Conservation (phyloP, 306 rosid species). For the Trifolium subterraneum region DNA sequence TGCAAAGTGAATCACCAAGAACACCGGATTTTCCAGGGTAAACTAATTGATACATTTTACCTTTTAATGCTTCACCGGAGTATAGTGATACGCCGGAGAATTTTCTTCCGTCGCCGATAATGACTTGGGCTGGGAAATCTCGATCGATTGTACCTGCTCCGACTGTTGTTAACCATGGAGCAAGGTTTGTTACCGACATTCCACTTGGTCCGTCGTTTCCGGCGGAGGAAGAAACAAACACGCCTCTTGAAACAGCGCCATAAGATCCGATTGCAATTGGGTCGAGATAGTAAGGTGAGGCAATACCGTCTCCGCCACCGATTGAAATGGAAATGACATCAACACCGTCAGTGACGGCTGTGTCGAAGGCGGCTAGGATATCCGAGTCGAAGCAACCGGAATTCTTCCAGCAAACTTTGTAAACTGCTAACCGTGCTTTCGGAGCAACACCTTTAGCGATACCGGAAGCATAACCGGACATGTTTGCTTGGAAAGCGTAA, state of each 20-base stretch:
- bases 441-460: constrained; percentile 93
- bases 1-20: constrained; percentile 73
- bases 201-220: constrained; percentile 87
- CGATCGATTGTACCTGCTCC: constrained; percentile 95
- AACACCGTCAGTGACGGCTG: constrained; percentile 80
- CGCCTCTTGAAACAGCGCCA: constrained; percentile 76
- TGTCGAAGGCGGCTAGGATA: constrained; percentile 76
- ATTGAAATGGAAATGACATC: constrained; percentile 85
- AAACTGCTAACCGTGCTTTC: constrained; percentile 75
- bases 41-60: constrained; percentile 68
- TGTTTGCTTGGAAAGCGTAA: constrained; percentile 68
- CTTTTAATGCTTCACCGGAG: constrained; percentile 65
- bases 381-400: constrained; percentile 91
- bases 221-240: constrained; percentile 80
- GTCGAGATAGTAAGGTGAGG: constrained; percentile 81
- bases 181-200: constrained; percentile 77
- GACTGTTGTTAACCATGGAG: constrained; percentile 90
- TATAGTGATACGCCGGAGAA: constrained; percentile 75
- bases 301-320: constrained; percentile 82
- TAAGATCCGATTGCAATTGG: constrained; percentile 90
- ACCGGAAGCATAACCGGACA: constrained; percentile 86
- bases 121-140: constrained; percentile 72
- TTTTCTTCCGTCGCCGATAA: constrained; percentile 65
- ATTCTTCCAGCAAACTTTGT: constrained; percentile 91
- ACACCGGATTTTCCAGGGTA: constrained; percentile 81